phyloP scores from a whole-genome alignment of 129 eudicot species.

The Arctium minus region DNA sequence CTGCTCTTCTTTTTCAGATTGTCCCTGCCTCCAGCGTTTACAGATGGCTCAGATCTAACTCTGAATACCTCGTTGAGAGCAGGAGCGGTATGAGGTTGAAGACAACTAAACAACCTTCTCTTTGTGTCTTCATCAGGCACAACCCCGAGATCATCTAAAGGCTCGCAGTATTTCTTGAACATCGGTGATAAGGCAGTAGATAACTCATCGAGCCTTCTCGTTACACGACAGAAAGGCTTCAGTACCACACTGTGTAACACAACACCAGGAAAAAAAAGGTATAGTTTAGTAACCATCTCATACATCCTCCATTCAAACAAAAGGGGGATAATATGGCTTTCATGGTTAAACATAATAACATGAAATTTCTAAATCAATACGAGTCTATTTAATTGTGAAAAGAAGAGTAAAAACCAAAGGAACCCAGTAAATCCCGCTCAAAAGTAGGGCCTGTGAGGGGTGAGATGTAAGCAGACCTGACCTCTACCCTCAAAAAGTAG shows the following conservation, averaged over 20 bases:
- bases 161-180: conserved; percentile 67
- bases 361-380: not conserved
- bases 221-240: conserved; percentile 65
- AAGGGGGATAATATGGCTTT: not conserved
- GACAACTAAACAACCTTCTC: conserved; percentile 56
- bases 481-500: too few relatives aligned
- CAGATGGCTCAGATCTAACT: conserved; percentile 34
- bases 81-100: conserved; percentile 59
- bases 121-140: conserved; percentile 56
- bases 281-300: not conserved
- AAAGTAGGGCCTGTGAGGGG: not conserved
- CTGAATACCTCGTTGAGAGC: conserved; percentile 60
- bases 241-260: conserved; percentile 61
- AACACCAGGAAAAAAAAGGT: not conserved
- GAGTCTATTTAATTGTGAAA: not conserved
- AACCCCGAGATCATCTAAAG: conserved; percentile 48
- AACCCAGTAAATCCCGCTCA: not conserved
- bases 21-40: conserved; percentile 35
- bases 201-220: conserved; percentile 76
- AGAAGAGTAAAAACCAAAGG: not conserved
- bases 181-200: conserved; percentile 56
- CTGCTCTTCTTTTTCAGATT: conserved; percentile 32
- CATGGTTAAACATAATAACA: not conserved
- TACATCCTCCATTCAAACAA: conserved; percentile 2
- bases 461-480: too few relatives aligned